Percentiles rank a stretch among this genome's conserved stretches.
Evolutionary conservation across 176 grass and related monocot genomes (phyloP).

Genomic region (Ensete glaucum): DNA sequence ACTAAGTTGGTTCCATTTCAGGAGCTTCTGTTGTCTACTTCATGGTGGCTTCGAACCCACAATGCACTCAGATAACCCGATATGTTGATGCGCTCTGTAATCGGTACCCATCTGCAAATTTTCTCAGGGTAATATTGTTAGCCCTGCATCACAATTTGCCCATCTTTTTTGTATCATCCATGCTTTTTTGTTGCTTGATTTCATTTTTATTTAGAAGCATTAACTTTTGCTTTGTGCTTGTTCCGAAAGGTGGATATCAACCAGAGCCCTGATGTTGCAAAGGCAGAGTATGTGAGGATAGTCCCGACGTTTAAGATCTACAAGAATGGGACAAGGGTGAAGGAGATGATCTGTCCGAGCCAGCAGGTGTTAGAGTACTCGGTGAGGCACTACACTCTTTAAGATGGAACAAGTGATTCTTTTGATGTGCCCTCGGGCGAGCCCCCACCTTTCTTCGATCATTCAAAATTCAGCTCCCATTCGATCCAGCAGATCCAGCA

Average conservation of each 20-base stretch:
- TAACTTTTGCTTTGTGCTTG: background rate
- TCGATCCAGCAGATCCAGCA: background rate
- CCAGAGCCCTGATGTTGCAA: slow-evolving; percentile 48
- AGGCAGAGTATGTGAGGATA: slow-evolving; percentile 64
- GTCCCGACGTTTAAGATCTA: slow-evolving; percentile 97
- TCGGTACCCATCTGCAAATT: slow-evolving; percentile 43
- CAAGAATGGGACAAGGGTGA: slow-evolving; percentile 64
- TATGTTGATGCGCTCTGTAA: slow-evolving; percentile 49
- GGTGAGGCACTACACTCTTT: slow-evolving; percentile 73
- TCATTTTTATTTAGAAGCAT: background rate
- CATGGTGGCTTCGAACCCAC: slow-evolving; percentile 33
- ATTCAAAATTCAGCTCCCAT: slow-evolving; percentile 24
- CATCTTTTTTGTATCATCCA: background rate
- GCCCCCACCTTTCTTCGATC: slow-evolving; percentile 24
- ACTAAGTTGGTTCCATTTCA: slow-evolving; percentile 17
- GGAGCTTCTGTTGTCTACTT: slow-evolving; percentile 54
- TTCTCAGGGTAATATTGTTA: slow-evolving; percentile 52
- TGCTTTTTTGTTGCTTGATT: background rate
- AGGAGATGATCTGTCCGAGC: slow-evolving; percentile 96
- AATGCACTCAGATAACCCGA: slow-evolving; percentile 35
- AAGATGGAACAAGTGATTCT: slow-evolving; percentile 31
- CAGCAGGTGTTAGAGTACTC: slow-evolving; percentile 77
- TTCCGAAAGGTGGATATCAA: slow-evolving; percentile 62
- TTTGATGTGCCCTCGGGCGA: slow-evolving; percentile 1
- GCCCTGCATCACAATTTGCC: too few relatives aligned